Conservation (phyloP, 225 moss, liverwort and hornwort genomes). For the Anthoceros angustus region DNA sequence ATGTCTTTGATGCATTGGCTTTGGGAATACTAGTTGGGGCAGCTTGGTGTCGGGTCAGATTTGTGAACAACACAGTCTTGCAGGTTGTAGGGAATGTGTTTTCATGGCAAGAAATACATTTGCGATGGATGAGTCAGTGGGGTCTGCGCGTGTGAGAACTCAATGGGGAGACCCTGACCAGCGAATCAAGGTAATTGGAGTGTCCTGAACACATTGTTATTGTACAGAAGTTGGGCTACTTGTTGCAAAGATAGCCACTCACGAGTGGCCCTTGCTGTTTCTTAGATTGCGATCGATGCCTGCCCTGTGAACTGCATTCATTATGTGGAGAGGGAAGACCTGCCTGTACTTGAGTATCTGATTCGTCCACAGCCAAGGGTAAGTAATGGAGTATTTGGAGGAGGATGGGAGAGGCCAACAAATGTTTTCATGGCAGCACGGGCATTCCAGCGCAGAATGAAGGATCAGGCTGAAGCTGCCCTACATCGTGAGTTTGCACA, state of each 20-base stretch:
- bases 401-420: conserved; percentile 84
- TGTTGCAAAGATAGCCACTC: neutral
- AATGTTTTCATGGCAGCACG: conserved; percentile 95
- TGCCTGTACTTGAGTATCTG: conserved; percentile 64
- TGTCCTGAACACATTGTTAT: neutral
- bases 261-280: neutral
- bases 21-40: neutral
- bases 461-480: conserved; percentile 23
- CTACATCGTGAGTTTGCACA: neutral
- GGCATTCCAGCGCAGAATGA: conserved; percentile 63
- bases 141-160: conserved; percentile 68
- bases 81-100: conserved; percentile 88
- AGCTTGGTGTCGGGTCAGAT: neutral
- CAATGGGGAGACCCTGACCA: conserved; percentile 86
- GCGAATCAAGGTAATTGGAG: conserved; percentile 34
- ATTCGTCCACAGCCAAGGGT: conserved; percentile 68
- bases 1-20: conserved; percentile 6
- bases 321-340: conserved; percentile 87
- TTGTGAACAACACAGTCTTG: conserved; percentile 3
- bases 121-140: conserved; percentile 66
- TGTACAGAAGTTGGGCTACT: neutral
- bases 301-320: conserved; percentile 99
- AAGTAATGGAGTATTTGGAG: conserved; percentile 77
- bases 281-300: conserved; percentile 74
- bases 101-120: conserved; percentile 71